A percentile compares a stretch with the other conserved stretches of the same genome.
Conservation (phyloP, 1,284 basidiomycete genomes). For the Singerocomus inundabilis region DNA sequence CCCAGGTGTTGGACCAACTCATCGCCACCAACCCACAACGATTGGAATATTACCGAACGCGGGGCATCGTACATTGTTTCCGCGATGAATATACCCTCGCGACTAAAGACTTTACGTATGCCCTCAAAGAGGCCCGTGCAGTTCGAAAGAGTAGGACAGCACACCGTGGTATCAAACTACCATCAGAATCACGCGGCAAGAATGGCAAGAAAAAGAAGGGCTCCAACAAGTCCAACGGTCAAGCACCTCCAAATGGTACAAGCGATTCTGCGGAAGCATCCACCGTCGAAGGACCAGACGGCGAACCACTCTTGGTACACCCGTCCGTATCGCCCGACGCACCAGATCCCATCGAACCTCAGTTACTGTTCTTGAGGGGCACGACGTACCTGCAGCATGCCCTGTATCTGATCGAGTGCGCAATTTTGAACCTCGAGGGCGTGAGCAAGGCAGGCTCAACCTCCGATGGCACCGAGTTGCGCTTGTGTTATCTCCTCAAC, state of each 20-base stretch:
- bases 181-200: constrained; percentile 46
- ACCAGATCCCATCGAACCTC: constrained; percentile 79
- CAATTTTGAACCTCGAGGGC: constrained; percentile 65
- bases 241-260: constrained; percentile 63
- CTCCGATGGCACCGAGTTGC: constrained; percentile 66
- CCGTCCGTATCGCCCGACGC: constrained; percentile 68
- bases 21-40: constrained; percentile 68
- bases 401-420: constrained; percentile 66
- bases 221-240: constrained; percentile 47
- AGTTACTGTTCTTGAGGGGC: constrained; percentile 77
- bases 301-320: constrained; percentile 53
- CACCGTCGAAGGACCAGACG: constrained; percentile 46
- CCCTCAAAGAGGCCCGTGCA: constrained; percentile 69
- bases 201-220: constrained; percentile 52
- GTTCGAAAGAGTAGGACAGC: constrained; percentile 58
- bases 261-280: constrained; percentile 45
- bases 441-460: constrained; percentile 52
- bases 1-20: constrained; percentile 68
- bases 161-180: constrained; percentile 43
- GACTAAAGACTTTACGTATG: constrained; percentile 73
- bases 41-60: constrained; percentile 77
- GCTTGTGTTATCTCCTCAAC: constrained; percentile 67
- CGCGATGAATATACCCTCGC: constrained; percentile 75
- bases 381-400: constrained; percentile 77
- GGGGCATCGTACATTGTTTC: constrained; percentile 82